phyloP scores from a whole-genome alignment of 768 basidiomycete genomes.

The Jaapia argillacea region DNA sequence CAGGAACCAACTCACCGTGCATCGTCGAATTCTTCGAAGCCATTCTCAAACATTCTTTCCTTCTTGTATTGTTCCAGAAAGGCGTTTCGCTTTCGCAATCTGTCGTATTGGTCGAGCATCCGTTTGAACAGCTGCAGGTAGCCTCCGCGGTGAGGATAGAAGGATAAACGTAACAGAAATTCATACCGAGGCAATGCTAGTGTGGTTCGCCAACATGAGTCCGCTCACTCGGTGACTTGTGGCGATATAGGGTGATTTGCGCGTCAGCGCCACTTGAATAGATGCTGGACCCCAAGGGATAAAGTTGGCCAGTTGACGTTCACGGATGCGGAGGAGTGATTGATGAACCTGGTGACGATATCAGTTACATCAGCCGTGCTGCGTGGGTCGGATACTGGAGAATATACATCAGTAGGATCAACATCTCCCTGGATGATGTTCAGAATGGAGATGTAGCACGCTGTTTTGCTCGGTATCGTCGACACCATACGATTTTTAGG shows the following conservation, averaged over 20 bases:
- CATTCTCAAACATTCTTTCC: conserved; percentile 90
- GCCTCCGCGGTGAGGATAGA: no score
- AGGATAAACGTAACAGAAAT: no score
- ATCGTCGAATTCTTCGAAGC: conserved; percentile 93
- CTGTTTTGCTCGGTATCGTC: conserved; percentile 82
- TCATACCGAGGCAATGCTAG: conserved; percentile 91
- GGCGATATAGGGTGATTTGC: conserved; percentile 79
- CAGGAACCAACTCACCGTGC: conserved; percentile 64
- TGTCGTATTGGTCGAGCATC: conserved; percentile 93
- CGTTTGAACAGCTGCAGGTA: conserved; percentile 92
- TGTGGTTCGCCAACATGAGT: conserved; percentile 98
- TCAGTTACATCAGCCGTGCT: conserved; percentile 1
- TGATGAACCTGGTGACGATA: conserved; percentile 70
- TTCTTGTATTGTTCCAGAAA: conserved; percentile 98
- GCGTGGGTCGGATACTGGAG: neutral
- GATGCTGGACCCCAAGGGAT: conserved; percentile 99
- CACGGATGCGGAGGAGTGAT: conserved; percentile 91
- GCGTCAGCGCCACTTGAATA: conserved; percentile 93
- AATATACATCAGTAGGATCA: conserved; percentile 86
- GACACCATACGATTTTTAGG: conserved; percentile 99
- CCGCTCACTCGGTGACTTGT: conserved; percentile 94
- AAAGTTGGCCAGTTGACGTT: conserved; percentile 93
- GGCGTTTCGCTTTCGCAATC: conserved; percentile 78
- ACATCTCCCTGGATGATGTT: conserved; percentile 99
- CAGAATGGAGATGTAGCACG: conserved; percentile 95